Base-by-base conservation (phyloP, 164 flowering plant genomes). In the Tetracentron sinense region DNA sequence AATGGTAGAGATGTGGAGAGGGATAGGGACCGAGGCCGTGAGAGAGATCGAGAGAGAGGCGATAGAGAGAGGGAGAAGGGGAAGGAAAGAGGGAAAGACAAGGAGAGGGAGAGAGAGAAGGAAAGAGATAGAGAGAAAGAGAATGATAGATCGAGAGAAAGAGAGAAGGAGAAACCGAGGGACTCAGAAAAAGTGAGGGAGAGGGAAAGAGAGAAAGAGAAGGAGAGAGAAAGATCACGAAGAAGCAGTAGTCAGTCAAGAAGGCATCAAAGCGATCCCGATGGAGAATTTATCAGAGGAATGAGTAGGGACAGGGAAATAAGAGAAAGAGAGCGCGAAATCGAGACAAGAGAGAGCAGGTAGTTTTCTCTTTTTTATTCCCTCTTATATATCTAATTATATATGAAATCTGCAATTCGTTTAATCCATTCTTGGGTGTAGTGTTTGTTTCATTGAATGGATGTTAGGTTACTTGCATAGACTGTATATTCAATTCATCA, bases 161-260 rank as follows among this genome's bases (percentile, higher is more conserved):
- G 66, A 60, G 54, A 69, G 33, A 56, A 8, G 8, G 60, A 61
- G 38, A 7, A 31, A n/a, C n/a, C n/a, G n/a, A n/a, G n/a, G n/a
- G n/a, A n/a, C n/a, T n/a, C n/a, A n/a, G n/a, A n/a, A n/a, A n/a
- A n/a, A n/a, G n/a, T n/a, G 16, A 59, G 50, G n/a, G 50, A 50
- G 65, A 61, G 55, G 42, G 27, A 38, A 2, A 20, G 22, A 6
- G 42, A 35, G 28, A 23, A 48, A 55, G 46, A 61, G 59, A 61
- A 52, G 52, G 75, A 65, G 23, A 58, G 30, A 51, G 80, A 69
- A 30, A 72, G 74, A 66, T 55, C 76, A 5, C 54, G 78, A 49
- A 63, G 82, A 28, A 68, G 79, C 35, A 70, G 70, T 25, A 79
- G 83, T 25, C 78, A 68, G 17, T 72, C 79, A 14, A 74, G 68